Base-by-base conservation (phyloP, 2,329 filamentous ascomycete species). In the Colletotrichum truncatum region DNA sequence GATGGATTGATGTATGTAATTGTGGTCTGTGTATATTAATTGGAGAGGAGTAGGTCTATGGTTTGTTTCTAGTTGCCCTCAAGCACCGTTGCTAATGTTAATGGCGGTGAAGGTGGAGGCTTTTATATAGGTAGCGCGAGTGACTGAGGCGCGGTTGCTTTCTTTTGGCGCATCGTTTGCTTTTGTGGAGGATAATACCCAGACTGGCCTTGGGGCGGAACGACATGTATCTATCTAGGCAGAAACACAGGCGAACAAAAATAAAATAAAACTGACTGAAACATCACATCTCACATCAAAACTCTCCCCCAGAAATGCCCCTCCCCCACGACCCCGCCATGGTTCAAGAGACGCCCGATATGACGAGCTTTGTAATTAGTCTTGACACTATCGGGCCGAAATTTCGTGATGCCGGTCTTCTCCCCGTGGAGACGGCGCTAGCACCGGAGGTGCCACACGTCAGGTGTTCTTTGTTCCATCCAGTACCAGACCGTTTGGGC, bases 111-210 rank as follows among this genome's bases (percentile, higher is more conserved):
- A 18, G 39, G 48, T 41, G 46, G 32, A 41, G 52, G 9, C 8
- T 36, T 23, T 6, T 39, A 43, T 26, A 41, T 23, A 46, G 38
- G 26, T 45, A 12, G 25, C 16, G 14, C 55, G 10, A 49, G 26
- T 18, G 46, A 46, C 21, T 8, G n/a, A 32, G 48, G 25, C 25
- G 39, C n/a, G 6, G 34, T 57, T 38, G 18, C 48, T 36, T 48
- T 48, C n/a, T 57, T 48, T 46, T 25, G 16, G 38, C 30, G 26
- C 18, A n/a, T n/a, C n/a, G 14, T 21, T 36, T 59, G 46, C 46
- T 64, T 32, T 51, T 11, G 53, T 21, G 43, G 53, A 63, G 53
- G 53, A 59, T 23, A 64, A 64, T 64, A 64, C 62, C 62, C 62
- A 64, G 62, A 64, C 48, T 61, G 41, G 48, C 56, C 48, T 43